Conservation (phyloP, 768 basidiomycete genomes). For the Auriscalpium orientale region DNA sequence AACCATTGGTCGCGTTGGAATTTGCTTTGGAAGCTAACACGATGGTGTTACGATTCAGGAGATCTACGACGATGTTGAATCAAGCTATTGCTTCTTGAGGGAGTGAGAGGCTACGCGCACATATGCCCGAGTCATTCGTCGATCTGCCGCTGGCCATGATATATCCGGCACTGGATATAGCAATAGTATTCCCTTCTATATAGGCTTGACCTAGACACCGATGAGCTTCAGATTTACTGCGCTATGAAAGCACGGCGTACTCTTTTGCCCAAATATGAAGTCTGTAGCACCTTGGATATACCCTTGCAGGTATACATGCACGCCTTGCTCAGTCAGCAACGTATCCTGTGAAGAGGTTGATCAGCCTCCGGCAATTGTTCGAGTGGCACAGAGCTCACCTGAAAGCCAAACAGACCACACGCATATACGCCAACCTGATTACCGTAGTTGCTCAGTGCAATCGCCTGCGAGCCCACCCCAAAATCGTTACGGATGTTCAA, state of each 20-base stretch:
- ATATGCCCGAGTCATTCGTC: constrained; percentile 37
- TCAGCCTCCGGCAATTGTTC: too few species aligned
- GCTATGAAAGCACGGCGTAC: background rate
- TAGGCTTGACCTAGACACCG: constrained; percentile 25
- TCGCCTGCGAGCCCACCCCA: constrained; percentile 38
- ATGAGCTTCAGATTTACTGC: background rate
- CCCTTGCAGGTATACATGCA: constrained; percentile 35
- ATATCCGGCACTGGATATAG: constrained; percentile 34
- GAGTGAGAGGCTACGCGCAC: constrained; percentile 24
- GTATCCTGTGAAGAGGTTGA: constrained; percentile 32
- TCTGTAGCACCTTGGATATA: constrained; percentile 46
- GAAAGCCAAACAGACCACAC: constrained; percentile 11
- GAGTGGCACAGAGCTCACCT: too few species aligned
- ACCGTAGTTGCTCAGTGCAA: constrained; percentile 44
- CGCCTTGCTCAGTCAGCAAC: constrained; percentile 36
- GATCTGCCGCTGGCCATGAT: constrained; percentile 43
- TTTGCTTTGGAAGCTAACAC: constrained; percentile 33
- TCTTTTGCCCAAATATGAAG: constrained; percentile 41
- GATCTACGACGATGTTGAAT: constrained; percentile 21
- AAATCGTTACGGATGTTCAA: constrained; percentile 42
- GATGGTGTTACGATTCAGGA: constrained; percentile 38
- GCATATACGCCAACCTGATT: constrained; percentile 21
- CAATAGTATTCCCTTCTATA: constrained; percentile 44
- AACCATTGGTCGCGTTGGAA: constrained; percentile 28
- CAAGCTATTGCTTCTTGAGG: too few species aligned